Evolutionary conservation across 768 basidiomycete species (phyloP).

Genomic region (Amanita brunnescens): DNA sequence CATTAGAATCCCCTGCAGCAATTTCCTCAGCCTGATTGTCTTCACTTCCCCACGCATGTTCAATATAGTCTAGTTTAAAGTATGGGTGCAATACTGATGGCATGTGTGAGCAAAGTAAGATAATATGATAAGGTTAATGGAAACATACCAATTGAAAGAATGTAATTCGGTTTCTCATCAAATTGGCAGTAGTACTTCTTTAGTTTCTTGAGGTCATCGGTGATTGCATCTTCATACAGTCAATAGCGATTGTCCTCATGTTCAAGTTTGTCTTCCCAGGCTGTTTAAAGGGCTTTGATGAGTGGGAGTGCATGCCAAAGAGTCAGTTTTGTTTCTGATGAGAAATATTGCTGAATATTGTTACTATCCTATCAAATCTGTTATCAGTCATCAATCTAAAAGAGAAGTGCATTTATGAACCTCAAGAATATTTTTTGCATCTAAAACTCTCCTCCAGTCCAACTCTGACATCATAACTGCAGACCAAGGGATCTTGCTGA

Average conservation of each 20-base stretch:
- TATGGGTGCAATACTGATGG: constrained; percentile 21
- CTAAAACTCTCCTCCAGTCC: not conserved
- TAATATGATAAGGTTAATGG: not conserved
- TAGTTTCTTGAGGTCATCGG: constrained; percentile 17
- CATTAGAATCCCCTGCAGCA: too few relatives aligned
- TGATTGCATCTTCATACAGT: constrained; percentile 14
- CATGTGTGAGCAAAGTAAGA: not conserved
- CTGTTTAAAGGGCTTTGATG: constrained; percentile 18
- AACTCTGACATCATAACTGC: not conserved
- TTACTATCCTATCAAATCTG: constrained; percentile 4
- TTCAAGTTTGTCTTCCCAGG: constrained; percentile 22
- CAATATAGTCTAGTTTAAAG: constrained; percentile 18
- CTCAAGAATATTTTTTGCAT: not conserved
- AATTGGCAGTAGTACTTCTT: constrained; percentile 15
- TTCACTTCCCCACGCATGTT: not conserved
- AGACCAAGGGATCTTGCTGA: not conserved
- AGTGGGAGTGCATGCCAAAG: constrained; percentile 19
- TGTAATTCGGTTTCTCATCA: constrained; percentile 14
- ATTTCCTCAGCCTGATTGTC: not conserved
- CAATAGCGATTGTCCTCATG: not conserved
- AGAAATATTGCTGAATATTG: constrained; percentile 19
- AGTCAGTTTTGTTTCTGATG: constrained; percentile 14
- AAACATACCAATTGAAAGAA: constrained; percentile 19
- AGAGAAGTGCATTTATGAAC: constrained; percentile 7
- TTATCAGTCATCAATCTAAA: constrained; percentile 17